Evolutionary conservation across 306 rosid species (phyloP).

Genomic region (Fagus sylvatica): DNA sequence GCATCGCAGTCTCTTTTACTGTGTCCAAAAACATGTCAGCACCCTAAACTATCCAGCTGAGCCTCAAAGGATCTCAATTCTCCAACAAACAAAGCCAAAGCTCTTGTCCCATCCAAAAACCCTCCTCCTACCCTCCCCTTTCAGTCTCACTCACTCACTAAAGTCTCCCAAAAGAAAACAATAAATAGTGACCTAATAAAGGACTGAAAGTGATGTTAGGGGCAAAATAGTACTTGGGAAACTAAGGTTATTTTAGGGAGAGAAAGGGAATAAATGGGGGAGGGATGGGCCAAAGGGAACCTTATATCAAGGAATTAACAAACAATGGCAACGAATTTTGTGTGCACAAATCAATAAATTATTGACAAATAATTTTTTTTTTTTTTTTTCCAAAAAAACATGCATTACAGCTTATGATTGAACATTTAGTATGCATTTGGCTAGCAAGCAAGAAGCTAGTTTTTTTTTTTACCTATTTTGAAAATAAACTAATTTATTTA

Average conservation of each 20-base stretch:
- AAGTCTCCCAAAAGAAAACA: neutral
- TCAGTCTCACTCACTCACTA: neutral
- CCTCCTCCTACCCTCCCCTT: neutral
- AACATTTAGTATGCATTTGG: no score
- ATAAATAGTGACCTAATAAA: neutral
- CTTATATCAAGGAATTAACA: no score
- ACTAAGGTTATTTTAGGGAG: neutral
- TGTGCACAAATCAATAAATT: no score
- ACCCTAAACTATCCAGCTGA: constrained; percentile 26
- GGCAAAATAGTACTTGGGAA: constrained; percentile 32
- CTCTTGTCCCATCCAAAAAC: constrained; percentile 40
- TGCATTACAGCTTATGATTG: no score
- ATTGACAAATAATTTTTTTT: no score
- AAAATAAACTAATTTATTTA: no score
- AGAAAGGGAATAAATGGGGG: constrained; percentile 23
- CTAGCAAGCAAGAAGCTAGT: no score
- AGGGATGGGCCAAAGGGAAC: constrained; percentile 30
- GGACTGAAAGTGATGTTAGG: neutral
- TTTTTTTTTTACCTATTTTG: no score
- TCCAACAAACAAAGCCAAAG: no score
- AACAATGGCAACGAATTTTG: no score
- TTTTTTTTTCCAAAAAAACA: no score
- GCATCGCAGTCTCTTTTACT: constrained; percentile 36
- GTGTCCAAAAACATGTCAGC: constrained; percentile 34
- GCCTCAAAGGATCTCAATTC: neutral